Percentiles rank a stretch among this genome's conserved stretches.
phyloP scores from a whole-genome alignment of 495 filamentous ascomycete species.

The Evernia prunastri region DNA sequence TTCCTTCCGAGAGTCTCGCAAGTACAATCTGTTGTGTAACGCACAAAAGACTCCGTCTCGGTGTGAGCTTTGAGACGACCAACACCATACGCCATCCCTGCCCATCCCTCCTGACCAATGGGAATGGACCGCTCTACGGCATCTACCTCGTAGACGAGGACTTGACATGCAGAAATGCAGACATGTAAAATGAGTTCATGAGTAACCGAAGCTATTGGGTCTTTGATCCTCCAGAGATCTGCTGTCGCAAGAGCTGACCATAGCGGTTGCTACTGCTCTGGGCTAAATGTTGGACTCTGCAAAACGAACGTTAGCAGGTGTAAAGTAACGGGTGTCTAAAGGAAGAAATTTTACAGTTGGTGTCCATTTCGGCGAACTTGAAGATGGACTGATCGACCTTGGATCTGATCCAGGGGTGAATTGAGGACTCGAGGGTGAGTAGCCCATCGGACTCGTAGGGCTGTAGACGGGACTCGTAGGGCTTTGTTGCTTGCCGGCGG shows the following conservation, averaged over 20 bases:
- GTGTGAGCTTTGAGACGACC: conserved; percentile 1
- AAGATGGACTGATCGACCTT: conserved; percentile 8
- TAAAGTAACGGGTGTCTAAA: neutral
- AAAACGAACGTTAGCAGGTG: neutral
- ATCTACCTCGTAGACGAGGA: neutral
- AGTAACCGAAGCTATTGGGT: neutral
- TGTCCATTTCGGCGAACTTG: conserved; percentile 15
- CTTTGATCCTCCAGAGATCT: no score
- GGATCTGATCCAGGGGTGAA: conserved; percentile 22
- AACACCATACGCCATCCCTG: conserved; percentile 14
- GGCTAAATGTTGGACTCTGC: conserved; percentile 16
- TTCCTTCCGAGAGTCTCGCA: neutral
- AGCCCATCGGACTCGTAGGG: conserved; percentile 40
- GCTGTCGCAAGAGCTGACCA: neutral
- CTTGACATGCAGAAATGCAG: conserved; percentile 2
- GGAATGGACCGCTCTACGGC: neutral
- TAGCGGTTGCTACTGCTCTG: conserved; percentile 7
- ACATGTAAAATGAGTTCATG: neutral
- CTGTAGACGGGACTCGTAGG: conserved; percentile 43
- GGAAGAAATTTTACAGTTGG: conserved; percentile 3
- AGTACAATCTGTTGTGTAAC: conserved; percentile 5
- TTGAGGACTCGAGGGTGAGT: conserved; percentile 20
- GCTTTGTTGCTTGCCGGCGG: conserved; percentile 43
- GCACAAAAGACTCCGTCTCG: neutral
- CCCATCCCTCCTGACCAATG: neutral